Conservation (phyloP, 1,284 basidiomycete species). For the Rhodotorula sp. region DNA sequence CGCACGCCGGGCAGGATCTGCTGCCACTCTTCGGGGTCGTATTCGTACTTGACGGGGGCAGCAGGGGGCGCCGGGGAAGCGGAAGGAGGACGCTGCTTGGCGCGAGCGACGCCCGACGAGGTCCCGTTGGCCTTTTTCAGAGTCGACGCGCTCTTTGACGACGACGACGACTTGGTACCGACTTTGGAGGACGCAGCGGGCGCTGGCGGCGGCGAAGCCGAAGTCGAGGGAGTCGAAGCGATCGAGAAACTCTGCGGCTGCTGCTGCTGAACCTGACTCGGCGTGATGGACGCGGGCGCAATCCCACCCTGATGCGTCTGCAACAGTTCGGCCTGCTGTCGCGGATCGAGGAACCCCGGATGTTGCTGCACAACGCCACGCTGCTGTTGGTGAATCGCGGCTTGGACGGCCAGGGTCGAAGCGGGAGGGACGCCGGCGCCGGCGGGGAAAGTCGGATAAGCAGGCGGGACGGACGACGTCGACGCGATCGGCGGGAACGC, state of each 20-base stretch:
- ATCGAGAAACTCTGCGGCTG: background rate
- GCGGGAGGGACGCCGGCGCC: background rate
- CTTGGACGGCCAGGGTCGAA: background rate
- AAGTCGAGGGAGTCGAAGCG: background rate
- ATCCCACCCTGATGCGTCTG: background rate
- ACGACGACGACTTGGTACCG: background rate
- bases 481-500: background rate
- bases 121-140: background rate
- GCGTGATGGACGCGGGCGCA: constrained; percentile 10
- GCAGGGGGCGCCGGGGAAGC: background rate
- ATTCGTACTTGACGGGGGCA: background rate
- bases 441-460: background rate
- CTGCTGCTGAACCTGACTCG: constrained; percentile 1
- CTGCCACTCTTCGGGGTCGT: constrained; percentile 7
- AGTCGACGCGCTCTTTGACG: background rate
- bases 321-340: background rate
- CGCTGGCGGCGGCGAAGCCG: background rate
- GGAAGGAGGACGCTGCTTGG: constrained; percentile 1
- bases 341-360: background rate
- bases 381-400: constrained; percentile 3
- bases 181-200: background rate
- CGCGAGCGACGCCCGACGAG: background rate
- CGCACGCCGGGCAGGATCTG: constrained; percentile 9
- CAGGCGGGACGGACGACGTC: background rate
- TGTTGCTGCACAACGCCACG: constrained; percentile 8